phyloP scores from a whole-genome alignment of 345 rosid species.

The Eucalyptus regnans region DNA sequence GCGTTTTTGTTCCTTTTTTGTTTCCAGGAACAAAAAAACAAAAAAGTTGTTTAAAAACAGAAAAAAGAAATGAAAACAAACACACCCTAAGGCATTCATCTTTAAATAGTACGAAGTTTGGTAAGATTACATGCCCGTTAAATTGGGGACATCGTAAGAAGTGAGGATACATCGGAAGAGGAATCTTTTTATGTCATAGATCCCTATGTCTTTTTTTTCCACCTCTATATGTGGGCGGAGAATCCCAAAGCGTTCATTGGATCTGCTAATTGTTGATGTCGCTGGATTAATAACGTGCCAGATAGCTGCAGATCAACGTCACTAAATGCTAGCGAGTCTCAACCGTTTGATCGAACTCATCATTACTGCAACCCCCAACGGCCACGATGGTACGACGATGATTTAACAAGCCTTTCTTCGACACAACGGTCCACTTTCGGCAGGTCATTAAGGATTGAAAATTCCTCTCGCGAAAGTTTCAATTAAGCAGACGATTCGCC shows the following conservation, averaged over 20 bases:
- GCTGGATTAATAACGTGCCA: background rate
- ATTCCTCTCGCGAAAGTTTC: background rate
- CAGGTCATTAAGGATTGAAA: background rate
- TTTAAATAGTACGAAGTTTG: background rate
- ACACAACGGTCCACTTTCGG: background rate
- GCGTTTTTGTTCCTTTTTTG: too few species aligned
- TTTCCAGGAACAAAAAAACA: too few species aligned
- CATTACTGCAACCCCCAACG: background rate
- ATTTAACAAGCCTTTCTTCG: background rate
- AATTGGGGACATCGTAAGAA: background rate
- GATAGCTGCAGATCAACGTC: background rate
- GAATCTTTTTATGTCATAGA: background rate
- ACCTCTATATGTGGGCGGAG: background rate
- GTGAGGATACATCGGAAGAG: background rate
- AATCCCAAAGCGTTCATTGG: background rate
- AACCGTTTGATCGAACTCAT: background rate
- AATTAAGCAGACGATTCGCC: background rate
- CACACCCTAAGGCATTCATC: background rate
- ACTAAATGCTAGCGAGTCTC: background rate
- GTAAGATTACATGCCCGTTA: background rate
- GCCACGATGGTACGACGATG: background rate
- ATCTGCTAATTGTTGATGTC: background rate
- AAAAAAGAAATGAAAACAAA: too few species aligned
- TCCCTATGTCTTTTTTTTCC: background rate
- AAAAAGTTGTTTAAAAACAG: too few species aligned